phyloP scores from a whole-genome alignment of 768 basidiomycete genomes.

The Mycena haematopus region DNA sequence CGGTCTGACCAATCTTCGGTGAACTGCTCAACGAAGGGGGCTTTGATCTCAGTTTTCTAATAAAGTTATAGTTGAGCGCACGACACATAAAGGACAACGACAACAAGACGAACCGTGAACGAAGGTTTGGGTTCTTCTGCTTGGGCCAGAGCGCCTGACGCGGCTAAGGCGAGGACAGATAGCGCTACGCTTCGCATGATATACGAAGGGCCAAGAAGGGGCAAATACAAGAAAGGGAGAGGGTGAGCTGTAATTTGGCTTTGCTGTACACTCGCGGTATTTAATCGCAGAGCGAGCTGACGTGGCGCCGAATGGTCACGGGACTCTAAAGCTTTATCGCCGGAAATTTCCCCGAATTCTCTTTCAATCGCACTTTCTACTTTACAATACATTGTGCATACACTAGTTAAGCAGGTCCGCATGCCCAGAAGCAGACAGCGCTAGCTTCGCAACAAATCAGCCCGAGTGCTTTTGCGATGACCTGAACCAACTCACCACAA shows the following conservation, averaged over 20 bases:
- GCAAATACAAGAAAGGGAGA: conserved; percentile 44
- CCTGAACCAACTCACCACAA: conserved; percentile 67
- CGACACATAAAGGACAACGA: conserved; percentile 16
- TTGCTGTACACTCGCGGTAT: background rate
- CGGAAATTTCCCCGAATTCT: conserved; percentile 8
- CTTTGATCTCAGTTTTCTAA: conserved; percentile 80
- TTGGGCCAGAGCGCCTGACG: conserved; percentile 64
- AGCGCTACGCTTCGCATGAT: conserved; percentile 90
- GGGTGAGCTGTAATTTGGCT: conserved; percentile 33
- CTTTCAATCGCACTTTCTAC: conserved; percentile 10
- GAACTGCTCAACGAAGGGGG: conserved; percentile 97
- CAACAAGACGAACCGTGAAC: conserved; percentile 63
- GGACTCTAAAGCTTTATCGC: background rate
- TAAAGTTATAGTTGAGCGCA: conserved; percentile 29
- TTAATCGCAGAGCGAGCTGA: background rate
- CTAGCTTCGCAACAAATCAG: conserved; percentile 60
- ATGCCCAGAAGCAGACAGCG: conserved; percentile 94
- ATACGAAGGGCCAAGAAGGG: conserved; percentile 67
- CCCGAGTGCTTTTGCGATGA: conserved; percentile 15
- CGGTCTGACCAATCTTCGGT: conserved; percentile 87
- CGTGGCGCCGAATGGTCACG: background rate
- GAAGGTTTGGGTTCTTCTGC: conserved; percentile 67
- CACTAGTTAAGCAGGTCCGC: conserved; percentile 75
- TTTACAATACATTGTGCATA: conserved; percentile 27
- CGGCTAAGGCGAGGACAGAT: conserved; percentile 74